Percentiles rank a stretch among this genome's conserved stretches.
Conservation (phyloP, 768 basidiomycete species). For the Paxillus ammoniavirescens region DNA sequence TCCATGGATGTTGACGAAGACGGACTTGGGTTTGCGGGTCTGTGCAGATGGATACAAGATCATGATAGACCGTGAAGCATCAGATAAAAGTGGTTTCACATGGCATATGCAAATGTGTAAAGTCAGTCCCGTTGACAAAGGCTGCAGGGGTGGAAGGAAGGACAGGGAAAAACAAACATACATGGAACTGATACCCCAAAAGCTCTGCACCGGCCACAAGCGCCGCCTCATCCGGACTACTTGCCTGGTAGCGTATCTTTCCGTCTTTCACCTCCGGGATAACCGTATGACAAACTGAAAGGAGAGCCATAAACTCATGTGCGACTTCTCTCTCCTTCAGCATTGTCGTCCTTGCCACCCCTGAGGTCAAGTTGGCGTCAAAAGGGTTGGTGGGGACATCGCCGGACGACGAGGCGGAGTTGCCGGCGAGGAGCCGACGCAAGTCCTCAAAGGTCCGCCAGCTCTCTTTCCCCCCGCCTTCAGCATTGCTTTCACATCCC, state of each 20-base stretch:
- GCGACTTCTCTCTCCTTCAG: constrained; percentile 49
- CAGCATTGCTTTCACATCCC: constrained; percentile 50
- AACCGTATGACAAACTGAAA: constrained; percentile 97
- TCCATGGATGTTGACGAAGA: constrained; percentile 82
- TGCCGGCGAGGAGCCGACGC: constrained; percentile 49
- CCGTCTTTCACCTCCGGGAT: constrained; percentile 89
- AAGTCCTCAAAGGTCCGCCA: constrained; percentile 85
- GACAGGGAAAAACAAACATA: constrained; percentile 48
- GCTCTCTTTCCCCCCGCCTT: constrained; percentile 40
- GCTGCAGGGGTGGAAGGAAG: not conserved
- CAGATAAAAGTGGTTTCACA: too few relatives aligned
- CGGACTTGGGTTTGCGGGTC: constrained; percentile 95
- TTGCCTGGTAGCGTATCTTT: constrained; percentile 94
- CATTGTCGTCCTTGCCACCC: not conserved
- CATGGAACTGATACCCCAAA: constrained; percentile 91
- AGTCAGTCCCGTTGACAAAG: not conserved
- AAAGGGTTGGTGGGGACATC: constrained; percentile 53
- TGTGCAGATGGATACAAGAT: constrained; percentile 29
- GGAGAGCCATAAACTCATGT: constrained; percentile 72
- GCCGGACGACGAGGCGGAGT: constrained; percentile 3
- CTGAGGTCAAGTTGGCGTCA: constrained; percentile 31
- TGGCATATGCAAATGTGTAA: too few relatives aligned
- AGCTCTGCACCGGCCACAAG: constrained; percentile 91
- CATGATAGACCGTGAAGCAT: not conserved
- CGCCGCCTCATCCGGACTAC: constrained; percentile 97